Base-by-base conservation (phyloP, 306 rosid species). In the Fragaria vesca region DNA sequence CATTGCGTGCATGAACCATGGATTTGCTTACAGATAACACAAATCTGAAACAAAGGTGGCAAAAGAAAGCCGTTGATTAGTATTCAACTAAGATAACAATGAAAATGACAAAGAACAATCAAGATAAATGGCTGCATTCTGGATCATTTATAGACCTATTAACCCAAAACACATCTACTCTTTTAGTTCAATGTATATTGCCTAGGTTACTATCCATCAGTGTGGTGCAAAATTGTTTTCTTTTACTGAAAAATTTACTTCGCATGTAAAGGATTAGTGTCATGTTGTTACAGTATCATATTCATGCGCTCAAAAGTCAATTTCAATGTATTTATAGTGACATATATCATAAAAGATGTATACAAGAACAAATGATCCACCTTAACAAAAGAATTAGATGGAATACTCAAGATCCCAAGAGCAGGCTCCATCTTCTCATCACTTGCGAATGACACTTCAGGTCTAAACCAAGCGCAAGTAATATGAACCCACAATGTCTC, bases 361-460 rank as follows among this genome's bases (percentile, higher is more conserved):
- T 17, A 45, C 51, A 38, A 77, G 32, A 72, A 55, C 66, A 74
- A 82, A 83, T 47, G 67, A 57, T 65, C 12, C 46, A 96, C 99
- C 99, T 96, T 96, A 48, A 96, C 98, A 83, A 96, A 96, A 83
- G 99, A 91, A 91, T 96, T 93, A 72, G 99, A 96, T 6, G 99
- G 99, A 82, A 96, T 93, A 85, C 98, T 83, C 84, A 96, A 90
- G 86, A 96, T 96, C 66, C 99, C 99, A 84, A 90, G 88, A 76
- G 98, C 99, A 82, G 99, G 99, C 77, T 96, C 99, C 99, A 96
- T 96, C 87, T 85, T 93, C 80, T 96, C 96, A 83, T 93, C 99
- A 83, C 93, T 96, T 36, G 98, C 94, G 74, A 96, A 96, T 57
- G 98, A 87, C 70, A 96, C 99, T 90, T 96, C 98, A 45, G 99